These are phyloP conservation scores for Apiotrichum montevideense DNA, from an alignment of 1,284 basidiomycete genomes.

Conservation along the genomic window DNA sequence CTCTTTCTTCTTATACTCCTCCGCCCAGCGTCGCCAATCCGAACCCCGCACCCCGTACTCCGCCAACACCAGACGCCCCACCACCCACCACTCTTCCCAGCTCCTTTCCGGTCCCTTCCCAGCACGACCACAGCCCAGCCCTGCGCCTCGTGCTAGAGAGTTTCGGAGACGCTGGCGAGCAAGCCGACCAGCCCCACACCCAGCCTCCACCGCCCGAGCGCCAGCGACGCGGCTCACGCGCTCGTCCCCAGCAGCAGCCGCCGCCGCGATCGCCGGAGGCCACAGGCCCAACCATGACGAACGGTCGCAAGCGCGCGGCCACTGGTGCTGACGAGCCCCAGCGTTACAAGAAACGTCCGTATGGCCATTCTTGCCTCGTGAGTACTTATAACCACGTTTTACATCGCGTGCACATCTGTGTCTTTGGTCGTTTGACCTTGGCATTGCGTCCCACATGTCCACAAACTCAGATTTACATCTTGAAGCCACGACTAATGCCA, in stretches of 20 bases:
- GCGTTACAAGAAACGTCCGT: constrained; percentile 6
- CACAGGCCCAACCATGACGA: background rate
- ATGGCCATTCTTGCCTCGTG: constrained; percentile 7
- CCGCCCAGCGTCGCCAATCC: background rate
- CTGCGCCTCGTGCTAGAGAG: background rate
- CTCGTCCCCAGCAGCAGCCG: no score
- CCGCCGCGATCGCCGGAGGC: no score
- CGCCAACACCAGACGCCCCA: background rate
- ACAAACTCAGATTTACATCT: no score
- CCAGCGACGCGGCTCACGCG: no score
- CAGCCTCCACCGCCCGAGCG: no score
- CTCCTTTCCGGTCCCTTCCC: no score
- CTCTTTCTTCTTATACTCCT: background rate
- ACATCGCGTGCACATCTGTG: no score
- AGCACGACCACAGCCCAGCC: background rate
- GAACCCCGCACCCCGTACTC: constrained; percentile 3
- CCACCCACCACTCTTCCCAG: no score
- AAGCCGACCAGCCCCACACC: no score
- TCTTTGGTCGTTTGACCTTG: no score
- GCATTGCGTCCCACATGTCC: no score
- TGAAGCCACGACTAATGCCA: background rate
- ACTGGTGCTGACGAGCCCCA: background rate
- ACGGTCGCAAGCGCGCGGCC: background rate
- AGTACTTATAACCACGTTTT: background rate
- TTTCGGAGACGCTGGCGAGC: background rate